phyloP scores from a whole-genome alignment of 306 rosid species.

The Pyrus betulifolia region DNA sequence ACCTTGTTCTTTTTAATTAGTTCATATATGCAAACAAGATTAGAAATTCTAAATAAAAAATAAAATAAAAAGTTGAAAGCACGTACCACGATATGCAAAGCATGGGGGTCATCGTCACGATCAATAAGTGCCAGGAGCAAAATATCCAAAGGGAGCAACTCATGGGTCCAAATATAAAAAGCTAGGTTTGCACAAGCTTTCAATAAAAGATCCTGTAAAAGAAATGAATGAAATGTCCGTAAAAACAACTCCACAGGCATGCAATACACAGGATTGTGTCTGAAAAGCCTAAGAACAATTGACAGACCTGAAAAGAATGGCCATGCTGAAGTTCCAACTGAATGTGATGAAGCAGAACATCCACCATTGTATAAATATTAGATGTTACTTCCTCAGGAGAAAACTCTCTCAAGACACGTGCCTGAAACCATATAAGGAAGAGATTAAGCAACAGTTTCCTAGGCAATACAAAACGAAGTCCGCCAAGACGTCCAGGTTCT shows the following conservation, averaged over 20 bases:
- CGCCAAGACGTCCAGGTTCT: not conserved
- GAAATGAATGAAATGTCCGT: not conserved
- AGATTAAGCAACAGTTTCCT: not conserved
- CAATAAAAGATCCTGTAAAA: constrained; percentile 65
- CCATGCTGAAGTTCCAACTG: constrained; percentile 89
- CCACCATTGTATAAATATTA: constrained; percentile 96
- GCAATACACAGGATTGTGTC: constrained; percentile 1
- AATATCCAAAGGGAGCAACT: constrained; percentile 94
- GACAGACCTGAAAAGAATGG: constrained; percentile 67
- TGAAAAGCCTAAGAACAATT: constrained; percentile 7
- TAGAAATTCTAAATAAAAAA: not conserved
- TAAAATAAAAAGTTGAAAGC: constrained; percentile 11
- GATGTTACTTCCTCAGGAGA: constrained; percentile 90
- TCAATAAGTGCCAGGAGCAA: constrained; percentile 88
- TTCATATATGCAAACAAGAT: not conserved
- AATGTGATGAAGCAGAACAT: constrained; percentile 87
- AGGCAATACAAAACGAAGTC: not conserved
- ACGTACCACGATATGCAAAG: constrained; percentile 87
- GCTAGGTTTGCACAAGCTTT: constrained; percentile 81
- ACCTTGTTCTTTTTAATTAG: not conserved
- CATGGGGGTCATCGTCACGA: constrained; percentile 98
- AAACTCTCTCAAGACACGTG: constrained; percentile 80
- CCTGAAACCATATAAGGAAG: constrained; percentile 37
- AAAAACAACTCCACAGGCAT: not conserved
- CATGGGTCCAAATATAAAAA: constrained; percentile 84